These are phyloP conservation scores for Penicillium samsonianum DNA, from an alignment of 495 filamentous ascomycete genomes.

Conservation along the genomic window DNA sequence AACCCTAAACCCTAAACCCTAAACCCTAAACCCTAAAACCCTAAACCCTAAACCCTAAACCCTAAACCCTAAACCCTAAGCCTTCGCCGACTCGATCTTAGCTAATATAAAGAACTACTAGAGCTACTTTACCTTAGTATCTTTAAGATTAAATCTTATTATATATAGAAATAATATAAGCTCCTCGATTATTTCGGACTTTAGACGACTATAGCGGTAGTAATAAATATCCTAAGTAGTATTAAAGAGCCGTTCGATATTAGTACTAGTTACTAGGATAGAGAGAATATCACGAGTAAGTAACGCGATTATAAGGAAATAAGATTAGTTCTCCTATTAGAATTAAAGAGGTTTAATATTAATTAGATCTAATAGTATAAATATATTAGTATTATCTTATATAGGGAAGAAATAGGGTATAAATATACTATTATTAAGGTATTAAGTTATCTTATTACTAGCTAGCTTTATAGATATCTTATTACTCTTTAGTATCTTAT, in stretches of 20 bases:
- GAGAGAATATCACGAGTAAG: too few relatives aligned
- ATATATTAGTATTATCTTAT: slow-evolving; percentile 5
- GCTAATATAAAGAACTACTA: background rate
- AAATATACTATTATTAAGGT: slow-evolving; percentile 1
- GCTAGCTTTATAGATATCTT: too few relatives aligned
- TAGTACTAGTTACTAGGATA: background rate
- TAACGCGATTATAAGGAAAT: background rate
- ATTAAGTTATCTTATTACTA: too few relatives aligned
- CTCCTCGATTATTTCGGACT: too few relatives aligned
- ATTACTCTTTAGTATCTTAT: background rate
- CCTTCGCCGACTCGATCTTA: background rate
- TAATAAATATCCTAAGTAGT: slow-evolving; percentile 6
- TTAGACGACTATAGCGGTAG: background rate
- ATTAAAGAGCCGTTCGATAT: slow-evolving; percentile 1
- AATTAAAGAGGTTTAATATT: slow-evolving; percentile 3
- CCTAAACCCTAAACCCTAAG: too few relatives aligned
- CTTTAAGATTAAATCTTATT: slow-evolving; percentile 1
- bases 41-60: too few relatives aligned
- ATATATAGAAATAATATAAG: too few relatives aligned
- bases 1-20: too few relatives aligned
- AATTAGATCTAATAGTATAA: slow-evolving; percentile 4
- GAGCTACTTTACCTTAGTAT: background rate
- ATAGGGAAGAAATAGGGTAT: background rate
- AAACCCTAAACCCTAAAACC: too few relatives aligned
- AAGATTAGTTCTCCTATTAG: background rate